phyloP scores from a whole-genome alignment of 306 rosid genomes.

The Acmispon strigosus region DNA sequence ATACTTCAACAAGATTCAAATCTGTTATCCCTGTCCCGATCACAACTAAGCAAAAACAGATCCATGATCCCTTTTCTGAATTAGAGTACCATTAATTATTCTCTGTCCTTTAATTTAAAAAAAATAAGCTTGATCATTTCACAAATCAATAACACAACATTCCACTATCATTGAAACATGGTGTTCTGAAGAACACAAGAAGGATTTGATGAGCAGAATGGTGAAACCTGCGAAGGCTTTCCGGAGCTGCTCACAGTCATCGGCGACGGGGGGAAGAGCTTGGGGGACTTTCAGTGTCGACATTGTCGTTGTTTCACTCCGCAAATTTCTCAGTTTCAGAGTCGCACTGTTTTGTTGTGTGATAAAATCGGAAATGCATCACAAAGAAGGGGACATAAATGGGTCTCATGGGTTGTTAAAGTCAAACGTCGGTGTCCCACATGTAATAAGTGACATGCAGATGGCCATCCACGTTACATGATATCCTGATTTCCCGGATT shows the following conservation, averaged over 20 bases:
- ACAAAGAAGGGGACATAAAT: neutral
- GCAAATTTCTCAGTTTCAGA: neutral
- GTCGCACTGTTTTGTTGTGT: neutral
- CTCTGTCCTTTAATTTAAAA: no score
- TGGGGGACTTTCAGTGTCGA: constrained; percentile 28
- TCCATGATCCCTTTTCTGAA: no score
- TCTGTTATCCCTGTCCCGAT: no score
- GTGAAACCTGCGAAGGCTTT: constrained; percentile 30
- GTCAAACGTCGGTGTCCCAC: constrained; percentile 11
- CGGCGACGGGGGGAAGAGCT: constrained; percentile 24
- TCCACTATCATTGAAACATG: neutral
- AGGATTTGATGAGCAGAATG: neutral
- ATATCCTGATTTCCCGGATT: constrained; percentile 9
- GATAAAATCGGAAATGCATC: neutral
- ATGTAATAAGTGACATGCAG: neutral
- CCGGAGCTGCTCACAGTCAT: constrained; percentile 31
- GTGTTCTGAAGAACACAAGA: neutral
- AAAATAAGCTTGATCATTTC: neutral
- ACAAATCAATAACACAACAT: neutral
- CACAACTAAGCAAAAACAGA: no score
- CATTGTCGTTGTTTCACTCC: constrained; percentile 18
- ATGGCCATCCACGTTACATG: neutral
- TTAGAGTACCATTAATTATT: no score
- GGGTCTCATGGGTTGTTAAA: neutral
- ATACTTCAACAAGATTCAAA: no score